These are phyloP conservation scores for Fusarium concolor DNA, from an alignment of 2,329 filamentous ascomycete genomes.

Conservation along the genomic window DNA sequence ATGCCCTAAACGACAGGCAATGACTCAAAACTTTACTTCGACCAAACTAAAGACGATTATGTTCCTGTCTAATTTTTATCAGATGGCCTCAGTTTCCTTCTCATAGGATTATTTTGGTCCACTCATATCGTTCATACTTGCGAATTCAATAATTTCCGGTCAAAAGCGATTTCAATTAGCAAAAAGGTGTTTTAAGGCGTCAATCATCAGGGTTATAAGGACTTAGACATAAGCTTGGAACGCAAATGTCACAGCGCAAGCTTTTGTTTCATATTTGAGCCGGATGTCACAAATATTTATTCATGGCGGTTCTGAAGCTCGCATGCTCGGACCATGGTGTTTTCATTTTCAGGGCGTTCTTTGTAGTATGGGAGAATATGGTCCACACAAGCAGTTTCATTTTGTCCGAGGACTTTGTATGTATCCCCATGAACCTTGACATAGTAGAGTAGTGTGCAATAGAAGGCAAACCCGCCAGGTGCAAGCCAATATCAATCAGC, in stretches of 20 bases:
- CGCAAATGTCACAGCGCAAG: conserved; percentile 19
- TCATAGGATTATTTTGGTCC: not conserved
- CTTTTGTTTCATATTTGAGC: conserved; percentile 7
- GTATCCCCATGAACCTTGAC: not conserved
- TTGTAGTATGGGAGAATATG: conserved; percentile 3
- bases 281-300: not conserved
- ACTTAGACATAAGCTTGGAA: conserved; percentile 20
- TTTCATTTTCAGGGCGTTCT: conserved; percentile 7
- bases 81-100: not conserved
- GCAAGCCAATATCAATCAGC: conserved; percentile 4
- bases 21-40: not conserved
- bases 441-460: conserved; percentile 20
- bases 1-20: conserved; percentile 31
- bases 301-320: not conserved
- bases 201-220: conserved; percentile 5
- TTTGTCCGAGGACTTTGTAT: not conserved
- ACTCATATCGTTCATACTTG: conserved; percentile 8
- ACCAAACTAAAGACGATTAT: not conserved
- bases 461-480: conserved; percentile 16
- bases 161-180: conserved; percentile 23
- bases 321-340: not conserved
- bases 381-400: not conserved
- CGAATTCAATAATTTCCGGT: conserved; percentile 9
- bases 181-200: conserved; percentile 22
- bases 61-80: not conserved